Conservation (phyloP, 2,329 filamentous ascomycete genomes). For the Leptographium procerum region DNA sequence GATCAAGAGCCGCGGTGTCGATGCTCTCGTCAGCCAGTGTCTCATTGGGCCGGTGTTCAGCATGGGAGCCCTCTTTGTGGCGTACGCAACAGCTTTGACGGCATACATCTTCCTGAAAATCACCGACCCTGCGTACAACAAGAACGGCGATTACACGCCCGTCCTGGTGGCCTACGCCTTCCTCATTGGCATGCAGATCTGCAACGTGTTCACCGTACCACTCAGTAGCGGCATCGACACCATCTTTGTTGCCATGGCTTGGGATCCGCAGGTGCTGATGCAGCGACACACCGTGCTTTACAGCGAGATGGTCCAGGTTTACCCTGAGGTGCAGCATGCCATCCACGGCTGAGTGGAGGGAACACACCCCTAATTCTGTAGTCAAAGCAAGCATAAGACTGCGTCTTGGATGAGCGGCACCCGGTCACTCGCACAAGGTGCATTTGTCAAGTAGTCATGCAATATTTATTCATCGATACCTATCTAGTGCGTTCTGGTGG, state of each 20-base stretch:
- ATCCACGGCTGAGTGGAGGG: slow-evolving; percentile 27
- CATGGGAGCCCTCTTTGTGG: slow-evolving; percentile 74
- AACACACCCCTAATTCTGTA: too few relatives aligned
- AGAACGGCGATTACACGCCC: slow-evolving; percentile 53
- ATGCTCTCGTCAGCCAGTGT: slow-evolving; percentile 82
- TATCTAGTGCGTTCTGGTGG: background rate
- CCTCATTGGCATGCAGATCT: slow-evolving; percentile 80
- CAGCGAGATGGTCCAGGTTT: slow-evolving; percentile 64
- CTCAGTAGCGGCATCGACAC: slow-evolving; percentile 83
- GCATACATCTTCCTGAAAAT: slow-evolving; percentile 80
- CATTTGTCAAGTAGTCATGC: background rate
- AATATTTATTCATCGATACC: background rate
- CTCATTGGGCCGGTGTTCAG: slow-evolving; percentile 64
- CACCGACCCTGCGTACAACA: slow-evolving; percentile 71
- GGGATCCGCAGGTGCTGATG: slow-evolving; percentile 64
- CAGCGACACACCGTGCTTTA: slow-evolving; percentile 75
- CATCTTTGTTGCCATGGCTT: slow-evolving; percentile 70
- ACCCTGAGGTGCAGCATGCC: slow-evolving; percentile 71
- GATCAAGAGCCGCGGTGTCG: slow-evolving; percentile 86
- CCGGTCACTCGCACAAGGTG: background rate
- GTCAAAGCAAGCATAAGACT: too few relatives aligned
- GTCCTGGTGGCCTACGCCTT: slow-evolving; percentile 79
- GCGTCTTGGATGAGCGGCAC: too few relatives aligned
- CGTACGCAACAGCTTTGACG: slow-evolving; percentile 68
- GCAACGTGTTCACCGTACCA: slow-evolving; percentile 76